Conservation (phyloP, 2,329 filamentous ascomycete genomes). For the Calonectria ilicicola region DNA sequence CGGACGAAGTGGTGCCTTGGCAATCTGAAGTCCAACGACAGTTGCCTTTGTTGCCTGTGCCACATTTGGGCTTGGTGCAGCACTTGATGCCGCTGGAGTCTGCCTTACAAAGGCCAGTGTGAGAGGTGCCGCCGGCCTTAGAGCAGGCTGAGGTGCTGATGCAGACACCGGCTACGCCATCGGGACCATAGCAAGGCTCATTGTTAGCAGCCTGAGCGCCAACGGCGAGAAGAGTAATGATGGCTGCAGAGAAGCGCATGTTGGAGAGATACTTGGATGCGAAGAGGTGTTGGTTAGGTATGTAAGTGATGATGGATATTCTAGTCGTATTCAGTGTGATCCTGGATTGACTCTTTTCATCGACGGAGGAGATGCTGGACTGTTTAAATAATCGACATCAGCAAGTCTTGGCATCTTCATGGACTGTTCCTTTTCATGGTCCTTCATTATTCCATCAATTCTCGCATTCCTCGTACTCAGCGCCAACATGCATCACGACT, state of each 20-base stretch:
- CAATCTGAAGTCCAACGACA: slow-evolving; percentile 55
- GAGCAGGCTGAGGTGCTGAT: slow-evolving; percentile 51
- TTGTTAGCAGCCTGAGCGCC: slow-evolving; percentile 43
- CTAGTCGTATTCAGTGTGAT: neutral
- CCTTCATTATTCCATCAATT: neutral
- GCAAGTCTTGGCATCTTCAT: neutral
- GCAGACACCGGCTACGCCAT: slow-evolving; percentile 50
- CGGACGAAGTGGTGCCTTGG: slow-evolving; percentile 42
- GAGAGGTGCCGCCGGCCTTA: slow-evolving; percentile 50
- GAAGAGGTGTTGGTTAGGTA: neutral
- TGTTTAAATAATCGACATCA: neutral
- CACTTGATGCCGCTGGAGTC: slow-evolving; percentile 54
- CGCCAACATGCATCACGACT: too few relatives aligned
- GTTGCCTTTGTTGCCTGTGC: slow-evolving; percentile 46
- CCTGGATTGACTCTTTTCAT: neutral
- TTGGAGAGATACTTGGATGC: neutral
- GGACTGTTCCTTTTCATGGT: neutral
- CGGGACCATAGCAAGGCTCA: slow-evolving; percentile 47
- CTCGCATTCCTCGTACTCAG: neutral
- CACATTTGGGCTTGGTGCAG: slow-evolving; percentile 55
- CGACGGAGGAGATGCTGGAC: too few relatives aligned
- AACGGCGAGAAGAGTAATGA: slow-evolving; percentile 30
- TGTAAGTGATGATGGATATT: neutral
- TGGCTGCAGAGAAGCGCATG: slow-evolving; percentile 35
- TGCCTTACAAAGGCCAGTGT: slow-evolving; percentile 52